Conservation (phyloP, 805 yeast genomes). For the Blastobotrys chiropterorum region DNA sequence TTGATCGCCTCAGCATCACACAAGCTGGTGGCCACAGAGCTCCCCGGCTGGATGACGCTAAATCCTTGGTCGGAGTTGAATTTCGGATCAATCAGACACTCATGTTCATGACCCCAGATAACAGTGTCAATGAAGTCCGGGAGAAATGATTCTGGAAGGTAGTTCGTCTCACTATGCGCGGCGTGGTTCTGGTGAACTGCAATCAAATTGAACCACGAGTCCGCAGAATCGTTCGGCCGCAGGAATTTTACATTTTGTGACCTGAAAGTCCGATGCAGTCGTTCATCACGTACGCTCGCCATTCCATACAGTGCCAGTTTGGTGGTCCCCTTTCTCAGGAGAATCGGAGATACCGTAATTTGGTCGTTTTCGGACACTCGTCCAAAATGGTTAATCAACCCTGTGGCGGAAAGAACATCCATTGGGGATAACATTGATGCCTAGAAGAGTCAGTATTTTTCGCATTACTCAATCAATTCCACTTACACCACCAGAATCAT, state of each 20-base stretch:
- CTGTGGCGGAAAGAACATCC: constrained; percentile 75
- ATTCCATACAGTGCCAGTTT: constrained; percentile 83
- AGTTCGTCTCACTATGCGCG: constrained; percentile 71
- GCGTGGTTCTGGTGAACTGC: constrained; percentile 87
- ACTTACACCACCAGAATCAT: constrained; percentile 87
- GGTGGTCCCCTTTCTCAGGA: constrained; percentile 77
- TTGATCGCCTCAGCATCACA: constrained; percentile 75
- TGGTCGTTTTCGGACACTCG: constrained; percentile 68
- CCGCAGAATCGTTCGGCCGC: constrained; percentile 52
- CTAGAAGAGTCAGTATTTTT: too few relatives aligned
- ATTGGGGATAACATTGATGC: constrained; percentile 62
- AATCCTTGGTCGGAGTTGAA: constrained; percentile 52
- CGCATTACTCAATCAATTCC: too few relatives aligned
- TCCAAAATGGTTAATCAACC: constrained; percentile 87
- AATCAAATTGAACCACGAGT: constrained; percentile 77
- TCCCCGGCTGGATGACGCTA: constrained; percentile 84
- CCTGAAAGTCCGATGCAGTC: constrained; percentile 74
- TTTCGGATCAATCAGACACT: constrained; percentile 69
- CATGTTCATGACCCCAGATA: constrained; percentile 98
- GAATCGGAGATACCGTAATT: constrained; percentile 65
- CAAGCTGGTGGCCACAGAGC: constrained; percentile 86
- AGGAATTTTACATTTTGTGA: constrained; percentile 75
- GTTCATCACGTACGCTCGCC: constrained; percentile 83
- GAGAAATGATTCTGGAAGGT: constrained; percentile 75
- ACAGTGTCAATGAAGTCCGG: constrained; percentile 80